These are phyloP conservation scores for Cryptococcus sp. DNA, from an alignment of 1,284 basidiomycete genomes.

Conservation along the genomic window DNA sequence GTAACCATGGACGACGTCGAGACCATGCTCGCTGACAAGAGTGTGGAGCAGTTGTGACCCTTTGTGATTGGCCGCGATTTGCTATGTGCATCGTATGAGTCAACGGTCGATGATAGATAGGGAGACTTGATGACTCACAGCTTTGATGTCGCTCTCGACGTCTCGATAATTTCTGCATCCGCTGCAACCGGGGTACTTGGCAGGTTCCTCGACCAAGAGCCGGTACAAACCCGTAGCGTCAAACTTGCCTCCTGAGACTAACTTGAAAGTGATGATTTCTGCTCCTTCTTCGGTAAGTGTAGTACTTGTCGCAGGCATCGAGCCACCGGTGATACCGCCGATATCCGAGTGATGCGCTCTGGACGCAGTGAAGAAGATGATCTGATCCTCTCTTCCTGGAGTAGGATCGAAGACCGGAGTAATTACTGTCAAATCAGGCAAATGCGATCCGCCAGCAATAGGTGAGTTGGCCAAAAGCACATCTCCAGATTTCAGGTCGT, in stretches of 20 bases:
- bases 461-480: conserved; percentile 57
- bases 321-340: conserved; percentile 56
- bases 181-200: conserved; percentile 56
- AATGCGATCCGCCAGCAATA: conserved; percentile 38
- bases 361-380: conserved; percentile 47
- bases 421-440: conserved; percentile 46
- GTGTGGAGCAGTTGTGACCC: conserved; percentile 71
- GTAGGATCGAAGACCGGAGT: conserved; percentile 36
- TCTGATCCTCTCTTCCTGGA: conserved; percentile 13
- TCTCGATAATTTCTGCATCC: conserved; percentile 24
- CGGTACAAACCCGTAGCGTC: conserved; percentile 72
- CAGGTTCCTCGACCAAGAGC: conserved; percentile 78
- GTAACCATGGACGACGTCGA: conserved; percentile 85
- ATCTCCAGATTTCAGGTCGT: conserved; percentile 51
- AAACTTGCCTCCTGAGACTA: conserved; percentile 80
- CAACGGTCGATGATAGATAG: not conserved
- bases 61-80: conserved; percentile 96
- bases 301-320: conserved; percentile 91
- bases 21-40: conserved; percentile 84
- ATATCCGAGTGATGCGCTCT: conserved; percentile 43
- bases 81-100: conserved; percentile 43
- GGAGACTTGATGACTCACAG: conserved; percentile 39
- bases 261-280: conserved; percentile 82
- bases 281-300: conserved; percentile 93
- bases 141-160: conserved; percentile 91